Base-by-base conservation (phyloP, 805 yeast species). In the Candida orba region DNA sequence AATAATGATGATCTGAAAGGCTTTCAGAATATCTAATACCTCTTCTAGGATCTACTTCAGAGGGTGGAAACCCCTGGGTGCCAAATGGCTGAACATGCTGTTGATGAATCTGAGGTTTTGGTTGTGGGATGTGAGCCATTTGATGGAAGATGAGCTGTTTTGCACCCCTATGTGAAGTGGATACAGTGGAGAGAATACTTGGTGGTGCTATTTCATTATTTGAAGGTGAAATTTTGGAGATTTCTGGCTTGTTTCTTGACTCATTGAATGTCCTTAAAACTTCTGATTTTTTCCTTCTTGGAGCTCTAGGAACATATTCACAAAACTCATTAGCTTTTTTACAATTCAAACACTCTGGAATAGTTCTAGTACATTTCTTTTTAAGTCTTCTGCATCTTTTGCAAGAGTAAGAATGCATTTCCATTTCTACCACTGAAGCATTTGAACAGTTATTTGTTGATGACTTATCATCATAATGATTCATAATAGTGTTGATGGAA, bases 351-450 rank as follows among this genome's bases (percentile, higher is more conserved):
- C 80, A 75, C 15, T 50, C 56, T 0, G 79, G 78, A 1, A 56
- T 43, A 20, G 68, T 62, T 49, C 72, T 68, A 1, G 73, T 61
- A 51, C 80, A 75, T 49, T 68, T 71, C 56, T 74, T 74, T 57
- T 75, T 75, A 33, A 72, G 55, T 40, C 66, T 58, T 40, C 79
- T 61, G 51, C 80, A 75, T 34, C 77, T 53, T 15, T 66, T 55
- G 52, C 79, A 75, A 2, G 76, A 65, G 39, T 66, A 65, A 8
- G 57, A 49, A 42, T 53, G 57, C 20, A 45, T 49, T 34, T 47
- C 46, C 20, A 45, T 49, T 34, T 47, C 46, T 13, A 27, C 4
- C 29, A 27, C 29, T 10, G 29, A 10, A 10, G 29, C 6, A 8
- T 18, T 30, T 32, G 30, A 36, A 15, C 39, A 45, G 6, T 10